These are phyloP conservation scores for Curvularia lunata DNA, from an alignment of 2,329 filamentous ascomycete species.

Conservation along the genomic window DNA sequence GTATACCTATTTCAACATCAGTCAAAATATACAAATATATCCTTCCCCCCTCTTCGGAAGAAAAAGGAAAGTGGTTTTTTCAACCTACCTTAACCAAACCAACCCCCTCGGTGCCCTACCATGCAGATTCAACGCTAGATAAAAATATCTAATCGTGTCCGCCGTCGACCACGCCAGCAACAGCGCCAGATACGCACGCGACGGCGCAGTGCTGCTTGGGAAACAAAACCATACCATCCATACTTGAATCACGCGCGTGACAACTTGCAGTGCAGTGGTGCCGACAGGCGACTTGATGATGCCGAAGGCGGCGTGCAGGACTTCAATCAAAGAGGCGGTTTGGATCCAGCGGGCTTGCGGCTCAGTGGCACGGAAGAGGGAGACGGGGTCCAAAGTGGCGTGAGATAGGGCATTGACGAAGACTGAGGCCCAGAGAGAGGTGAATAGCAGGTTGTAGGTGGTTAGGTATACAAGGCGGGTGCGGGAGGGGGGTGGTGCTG, in stretches of 20 bases:
- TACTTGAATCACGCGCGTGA: constrained; percentile 37
- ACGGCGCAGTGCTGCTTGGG: constrained; percentile 24
- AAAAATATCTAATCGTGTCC: constrained; percentile 31
- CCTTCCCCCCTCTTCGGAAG: too few relatives aligned
- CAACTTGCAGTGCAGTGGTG: constrained; percentile 32
- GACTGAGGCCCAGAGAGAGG: constrained; percentile 25
- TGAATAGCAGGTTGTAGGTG: constrained; percentile 30
- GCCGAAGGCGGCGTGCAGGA: constrained; percentile 31
- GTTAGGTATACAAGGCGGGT: constrained; percentile 29
- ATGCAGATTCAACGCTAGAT: constrained; percentile 32
- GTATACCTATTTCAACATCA: constrained; percentile 19
- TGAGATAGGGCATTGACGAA: constrained; percentile 13
- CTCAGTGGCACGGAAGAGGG: constrained; percentile 24
- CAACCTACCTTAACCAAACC: constrained; percentile 29
- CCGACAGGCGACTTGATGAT: constrained; percentile 33
- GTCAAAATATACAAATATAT: not conserved
- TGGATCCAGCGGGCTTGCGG: constrained; percentile 28
- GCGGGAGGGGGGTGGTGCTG: not conserved
- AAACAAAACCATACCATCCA: constrained; percentile 39
- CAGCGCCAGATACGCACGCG: constrained; percentile 26
- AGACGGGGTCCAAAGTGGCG: not conserved
- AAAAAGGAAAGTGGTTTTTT: not conserved
- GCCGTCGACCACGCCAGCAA: constrained; percentile 34
- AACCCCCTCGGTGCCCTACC: constrained; percentile 19
- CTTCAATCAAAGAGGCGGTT: constrained; percentile 29